A percentile compares a stretch with the other conserved stretches of the same genome.
These are phyloP conservation scores for Patellaria atrata DNA, from an alignment of 495 filamentous ascomycete genomes.

Conservation along the genomic window DNA sequence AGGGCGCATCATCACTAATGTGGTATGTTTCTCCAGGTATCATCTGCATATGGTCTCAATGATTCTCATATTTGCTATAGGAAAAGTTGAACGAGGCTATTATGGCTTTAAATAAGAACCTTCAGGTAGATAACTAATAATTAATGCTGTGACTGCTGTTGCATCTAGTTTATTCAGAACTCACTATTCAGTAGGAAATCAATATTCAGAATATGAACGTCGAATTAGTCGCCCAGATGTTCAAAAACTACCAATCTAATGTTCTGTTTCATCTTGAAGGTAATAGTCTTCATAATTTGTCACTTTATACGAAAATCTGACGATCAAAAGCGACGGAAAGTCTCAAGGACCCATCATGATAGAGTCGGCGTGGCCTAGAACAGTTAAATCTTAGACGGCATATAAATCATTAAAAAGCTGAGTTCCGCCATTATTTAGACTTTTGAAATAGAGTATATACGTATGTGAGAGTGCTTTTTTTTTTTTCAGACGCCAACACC, in stretches of 20 bases:
- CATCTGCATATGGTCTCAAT: background rate
- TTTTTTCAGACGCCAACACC: too few relatives aligned
- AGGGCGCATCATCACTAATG: constrained; percentile 91
- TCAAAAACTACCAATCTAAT: constrained; percentile 98
- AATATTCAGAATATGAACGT: constrained; percentile 98
- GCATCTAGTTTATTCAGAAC: too few relatives aligned
- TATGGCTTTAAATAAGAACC: constrained; percentile 76
- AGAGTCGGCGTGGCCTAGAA: too few relatives aligned
- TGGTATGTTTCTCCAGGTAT: constrained; percentile 42
- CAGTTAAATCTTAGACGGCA: too few relatives aligned
- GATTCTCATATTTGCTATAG: constrained; percentile 30
- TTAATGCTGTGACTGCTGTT: background rate
- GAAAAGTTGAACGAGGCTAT: constrained; percentile 96
- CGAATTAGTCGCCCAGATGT: constrained; percentile 96
- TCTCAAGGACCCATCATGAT: constrained; percentile 59
- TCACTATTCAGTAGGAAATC: constrained; percentile 54
- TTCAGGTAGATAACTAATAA: constrained; percentile 46
- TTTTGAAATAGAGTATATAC: too few relatives aligned
- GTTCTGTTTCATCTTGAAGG: constrained; percentile 96
- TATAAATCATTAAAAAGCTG: too few relatives aligned
- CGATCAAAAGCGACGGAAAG: constrained; percentile 58
- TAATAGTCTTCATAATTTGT: constrained; percentile 26
- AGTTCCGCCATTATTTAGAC: too few relatives aligned
- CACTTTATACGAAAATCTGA: background rate
- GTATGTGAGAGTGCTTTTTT: too few relatives aligned